Percentiles rank a stretch among this genome's conserved stretches.
Evolutionary conservation across 2,329 filamentous ascomycete species (phyloP).

Genomic region (Ascochyta pisi): DNA sequence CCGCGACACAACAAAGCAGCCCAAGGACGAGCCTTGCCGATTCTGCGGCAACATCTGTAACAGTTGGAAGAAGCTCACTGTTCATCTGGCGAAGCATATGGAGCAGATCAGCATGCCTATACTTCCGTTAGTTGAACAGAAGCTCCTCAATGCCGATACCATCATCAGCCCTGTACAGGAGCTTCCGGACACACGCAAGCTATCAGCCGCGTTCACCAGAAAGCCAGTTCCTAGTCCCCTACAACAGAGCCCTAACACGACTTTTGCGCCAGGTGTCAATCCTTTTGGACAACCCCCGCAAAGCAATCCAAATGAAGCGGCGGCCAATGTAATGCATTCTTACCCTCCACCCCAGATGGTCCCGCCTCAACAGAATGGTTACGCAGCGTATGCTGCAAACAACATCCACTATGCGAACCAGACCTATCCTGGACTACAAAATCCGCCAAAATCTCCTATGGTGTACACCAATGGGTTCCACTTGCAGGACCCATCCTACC

Average conservation of each 20-base stretch:
- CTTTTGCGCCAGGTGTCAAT: slow-evolving; percentile 43
- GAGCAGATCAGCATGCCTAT: slow-evolving; percentile 87
- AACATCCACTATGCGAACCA: slow-evolving; percentile 33
- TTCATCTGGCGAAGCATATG: slow-evolving; percentile 95
- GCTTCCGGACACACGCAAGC: slow-evolving; percentile 43
- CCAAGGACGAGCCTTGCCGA: slow-evolving; percentile 79
- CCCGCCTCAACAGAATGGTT: slow-evolving; percentile 28
- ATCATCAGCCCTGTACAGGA: slow-evolving; percentile 49
- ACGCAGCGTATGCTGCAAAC: slow-evolving; percentile 30
- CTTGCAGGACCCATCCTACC: slow-evolving; percentile 37
- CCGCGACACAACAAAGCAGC: slow-evolving; percentile 68
- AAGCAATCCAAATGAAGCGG: slow-evolving; percentile 30
- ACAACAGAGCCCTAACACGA: slow-evolving; percentile 39
- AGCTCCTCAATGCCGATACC: slow-evolving; percentile 47
- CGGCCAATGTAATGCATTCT: slow-evolving; percentile 44
- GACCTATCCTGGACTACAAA: slow-evolving; percentile 46
- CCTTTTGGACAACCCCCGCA: slow-evolving; percentile 37
- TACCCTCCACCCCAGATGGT: slow-evolving; percentile 49
- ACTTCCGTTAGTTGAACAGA: slow-evolving; percentile 56
- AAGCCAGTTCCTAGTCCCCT: slow-evolving; percentile 43
- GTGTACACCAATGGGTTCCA: slow-evolving; percentile 40
- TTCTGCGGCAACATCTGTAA: slow-evolving; percentile 84
- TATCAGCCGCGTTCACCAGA: slow-evolving; percentile 36
- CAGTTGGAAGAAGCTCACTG: slow-evolving; percentile 91
- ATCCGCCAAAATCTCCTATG: slow-evolving; percentile 36